These are phyloP conservation scores for Fusarium sublunatum DNA, from an alignment of 2,329 filamentous ascomycete species.

Conservation along the genomic window DNA sequence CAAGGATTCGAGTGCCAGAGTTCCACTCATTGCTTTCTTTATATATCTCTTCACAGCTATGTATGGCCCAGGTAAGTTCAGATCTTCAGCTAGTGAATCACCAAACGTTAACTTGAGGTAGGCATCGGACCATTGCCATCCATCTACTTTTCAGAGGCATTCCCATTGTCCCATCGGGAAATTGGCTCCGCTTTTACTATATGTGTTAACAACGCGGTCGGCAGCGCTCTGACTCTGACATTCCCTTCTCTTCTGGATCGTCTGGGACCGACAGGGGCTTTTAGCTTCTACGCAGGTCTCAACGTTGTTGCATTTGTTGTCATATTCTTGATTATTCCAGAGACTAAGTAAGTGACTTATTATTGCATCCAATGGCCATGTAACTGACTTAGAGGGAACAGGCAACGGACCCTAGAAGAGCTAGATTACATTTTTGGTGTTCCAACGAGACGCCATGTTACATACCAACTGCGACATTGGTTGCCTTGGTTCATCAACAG, in stretches of 20 bases:
- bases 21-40: slow-evolving; percentile 61
- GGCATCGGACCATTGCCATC: slow-evolving; percentile 49
- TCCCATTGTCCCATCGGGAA: slow-evolving; percentile 65
- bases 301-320: slow-evolving; percentile 71
- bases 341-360: too few relatives aligned
- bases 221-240: slow-evolving; percentile 51
- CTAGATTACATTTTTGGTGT: slow-evolving; percentile 55
- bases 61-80: slow-evolving; percentile 55
- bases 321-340: slow-evolving; percentile 71
- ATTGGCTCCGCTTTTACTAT: slow-evolving; percentile 50
- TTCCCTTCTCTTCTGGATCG: slow-evolving; percentile 59
- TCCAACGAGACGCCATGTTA: slow-evolving; percentile 47
- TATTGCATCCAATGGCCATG: too few relatives aligned
- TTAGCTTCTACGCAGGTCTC: slow-evolving; percentile 70
- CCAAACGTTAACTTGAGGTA: too few relatives aligned
- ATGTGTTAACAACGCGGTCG: slow-evolving; percentile 47
- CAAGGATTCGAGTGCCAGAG: slow-evolving; percentile 51
- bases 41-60: slow-evolving; percentile 62
- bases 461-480: slow-evolving; percentile 50
- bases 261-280: slow-evolving; percentile 57
- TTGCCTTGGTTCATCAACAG: slow-evolving; percentile 54
- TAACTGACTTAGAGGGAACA: too few relatives aligned
- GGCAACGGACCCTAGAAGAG: slow-evolving; percentile 56
- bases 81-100: too few relatives aligned
- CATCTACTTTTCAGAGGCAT: slow-evolving; percentile 66